These are phyloP conservation scores for Phytophthora macrochlamydospora DNA, from an alignment of 352 stramenopile genomes.

Conservation along the genomic window DNA sequence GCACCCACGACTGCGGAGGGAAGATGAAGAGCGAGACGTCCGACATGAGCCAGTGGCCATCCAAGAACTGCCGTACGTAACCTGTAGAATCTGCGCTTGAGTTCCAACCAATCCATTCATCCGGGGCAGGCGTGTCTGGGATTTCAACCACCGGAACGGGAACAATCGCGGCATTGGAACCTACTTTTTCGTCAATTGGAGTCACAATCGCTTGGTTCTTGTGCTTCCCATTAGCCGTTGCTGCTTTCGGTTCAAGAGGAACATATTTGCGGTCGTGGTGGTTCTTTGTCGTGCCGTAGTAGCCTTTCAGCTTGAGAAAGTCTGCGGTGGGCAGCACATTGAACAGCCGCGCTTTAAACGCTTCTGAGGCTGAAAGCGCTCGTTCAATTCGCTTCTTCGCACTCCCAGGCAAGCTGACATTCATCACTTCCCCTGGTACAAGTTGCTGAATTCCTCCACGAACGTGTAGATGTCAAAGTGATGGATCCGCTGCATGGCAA, in stretches of 20 bases:
- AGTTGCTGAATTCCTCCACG: conserved; percentile 73
- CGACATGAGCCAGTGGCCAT: conserved; percentile 73
- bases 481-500: conserved; percentile 78
- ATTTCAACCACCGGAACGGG: conserved; percentile 8
- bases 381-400: conserved; percentile 64
- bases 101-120: conserved; percentile 30
- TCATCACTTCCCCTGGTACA: conserved; percentile 83
- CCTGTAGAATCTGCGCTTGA: conserved; percentile 17
- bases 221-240: conserved; percentile 9
- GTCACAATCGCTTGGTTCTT: conserved; percentile 28
- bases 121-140: conserved; percentile 14
- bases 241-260: conserved; percentile 7
- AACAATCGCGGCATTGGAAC: neutral
- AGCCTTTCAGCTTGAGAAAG: conserved; percentile 74
- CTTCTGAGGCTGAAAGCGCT: conserved; percentile 56
- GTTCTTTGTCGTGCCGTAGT: conserved; percentile 31
- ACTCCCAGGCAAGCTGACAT: conserved; percentile 69
- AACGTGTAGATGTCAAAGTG: conserved; percentile 83
- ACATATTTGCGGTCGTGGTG: conserved; percentile 32
- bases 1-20: conserved; percentile 67
- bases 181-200: conserved; percentile 21
- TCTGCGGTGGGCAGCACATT: conserved; percentile 68
- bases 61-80: conserved; percentile 60
- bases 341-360: conserved; percentile 63
- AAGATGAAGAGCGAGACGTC: conserved; percentile 85